Percentiles rank a stretch among this genome's conserved stretches.
Evolutionary conservation across 768 basidiomycete genomes (phyloP).

Genomic region (Candolleomyces eurysporus): DNA sequence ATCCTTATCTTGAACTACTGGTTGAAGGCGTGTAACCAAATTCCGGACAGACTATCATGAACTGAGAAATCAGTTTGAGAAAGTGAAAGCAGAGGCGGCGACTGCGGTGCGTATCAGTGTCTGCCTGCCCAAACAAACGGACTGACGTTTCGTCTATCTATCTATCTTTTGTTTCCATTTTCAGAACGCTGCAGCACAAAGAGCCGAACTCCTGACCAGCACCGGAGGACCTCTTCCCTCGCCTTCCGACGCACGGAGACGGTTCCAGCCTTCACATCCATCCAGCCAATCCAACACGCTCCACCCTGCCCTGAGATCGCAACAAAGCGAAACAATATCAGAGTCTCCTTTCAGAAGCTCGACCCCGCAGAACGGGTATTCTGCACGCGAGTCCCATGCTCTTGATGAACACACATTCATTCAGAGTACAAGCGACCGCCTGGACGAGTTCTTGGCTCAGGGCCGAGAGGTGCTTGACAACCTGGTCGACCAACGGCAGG

Average conservation of each 20-base stretch:
- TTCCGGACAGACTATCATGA: constrained; percentile 87
- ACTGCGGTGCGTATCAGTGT: constrained; percentile 37
- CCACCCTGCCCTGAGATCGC: constrained; percentile 49
- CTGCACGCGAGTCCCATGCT: constrained; percentile 71
- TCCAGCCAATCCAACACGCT: constrained; percentile 42
- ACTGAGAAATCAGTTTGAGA: constrained; percentile 80
- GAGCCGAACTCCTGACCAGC: constrained; percentile 61
- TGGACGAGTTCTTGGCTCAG: constrained; percentile 92
- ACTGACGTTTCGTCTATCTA: neutral
- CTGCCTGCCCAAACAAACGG: neutral
- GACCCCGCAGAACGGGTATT: constrained; percentile 51
- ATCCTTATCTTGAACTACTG: neutral
- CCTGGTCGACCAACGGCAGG: constrained; percentile 86
- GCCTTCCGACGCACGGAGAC: constrained; percentile 63
- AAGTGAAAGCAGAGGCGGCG: constrained; percentile 59
- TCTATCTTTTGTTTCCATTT: constrained; percentile 1
- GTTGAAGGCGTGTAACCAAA: constrained; percentile 82
- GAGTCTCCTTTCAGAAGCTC: constrained; percentile 84
- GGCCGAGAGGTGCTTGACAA: constrained; percentile 91
- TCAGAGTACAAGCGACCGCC: constrained; percentile 71
- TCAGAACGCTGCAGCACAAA: constrained; percentile 58
- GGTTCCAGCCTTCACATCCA: constrained; percentile 50
- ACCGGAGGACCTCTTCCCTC: constrained; percentile 35
- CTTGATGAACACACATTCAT: constrained; percentile 89
- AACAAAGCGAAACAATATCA: constrained; percentile 51